phyloP scores from a whole-genome alignment of 305 asterid species.

The Salvia sclarea region DNA sequence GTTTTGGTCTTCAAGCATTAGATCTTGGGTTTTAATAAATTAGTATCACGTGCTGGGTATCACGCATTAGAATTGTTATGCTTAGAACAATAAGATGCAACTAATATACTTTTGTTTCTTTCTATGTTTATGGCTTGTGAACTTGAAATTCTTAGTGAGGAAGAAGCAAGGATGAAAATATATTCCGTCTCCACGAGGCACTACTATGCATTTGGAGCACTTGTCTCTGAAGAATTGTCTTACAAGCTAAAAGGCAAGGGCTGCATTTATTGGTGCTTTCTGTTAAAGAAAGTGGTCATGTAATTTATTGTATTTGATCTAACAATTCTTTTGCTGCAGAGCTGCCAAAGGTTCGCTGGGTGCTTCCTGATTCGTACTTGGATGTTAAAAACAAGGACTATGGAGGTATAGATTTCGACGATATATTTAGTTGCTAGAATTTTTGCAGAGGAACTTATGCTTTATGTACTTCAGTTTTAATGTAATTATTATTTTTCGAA shows the following conservation, averaged over 20 bases:
- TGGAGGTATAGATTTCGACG: slow-evolving; percentile 62
- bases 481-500: not conserved
- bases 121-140: not conserved
- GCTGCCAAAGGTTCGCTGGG: slow-evolving; percentile 80
- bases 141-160: slow-evolving; percentile 53
- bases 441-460: not conserved
- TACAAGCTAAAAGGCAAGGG: slow-evolving; percentile 75
- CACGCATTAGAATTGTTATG: not conserved
- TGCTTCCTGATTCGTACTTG: slow-evolving; percentile 95
- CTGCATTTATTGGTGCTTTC: not conserved
- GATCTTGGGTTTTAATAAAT: not conserved
- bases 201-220: slow-evolving; percentile 97
- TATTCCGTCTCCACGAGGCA: slow-evolving; percentile 85
- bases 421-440: not conserved
- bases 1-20: not conserved
- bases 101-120: not conserved
- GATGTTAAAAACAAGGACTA: slow-evolving; percentile 91
- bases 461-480: not conserved
- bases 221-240: slow-evolving; percentile 79
- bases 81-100: not conserved
- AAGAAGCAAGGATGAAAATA: slow-evolving; percentile 92
- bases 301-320: not conserved
- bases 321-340: slow-evolving; percentile 48
- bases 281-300: not conserved
- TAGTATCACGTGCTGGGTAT: not conserved